Base-by-base conservation (phyloP, 2,329 filamentous ascomycete genomes). In the Neofusicoccum umdonicola region DNA sequence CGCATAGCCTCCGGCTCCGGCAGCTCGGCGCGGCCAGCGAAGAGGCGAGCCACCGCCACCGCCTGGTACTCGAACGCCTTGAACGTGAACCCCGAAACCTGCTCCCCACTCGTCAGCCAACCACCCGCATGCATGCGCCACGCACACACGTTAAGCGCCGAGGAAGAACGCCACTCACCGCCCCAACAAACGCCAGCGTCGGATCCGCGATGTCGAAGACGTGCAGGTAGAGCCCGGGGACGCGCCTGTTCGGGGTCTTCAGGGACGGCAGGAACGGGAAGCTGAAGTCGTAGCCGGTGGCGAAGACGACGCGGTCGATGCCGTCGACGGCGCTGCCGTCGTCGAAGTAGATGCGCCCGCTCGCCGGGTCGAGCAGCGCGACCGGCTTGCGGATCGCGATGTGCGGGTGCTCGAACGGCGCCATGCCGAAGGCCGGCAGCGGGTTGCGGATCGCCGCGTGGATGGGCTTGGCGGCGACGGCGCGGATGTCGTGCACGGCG, bases 1-100 rank as follows among this genome's bases (percentile, higher is more conserved):
- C 62, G 60, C 51, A 66, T 63, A 13, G 60, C 65, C 2, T 31
- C 44, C 2, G 42, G 15, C 3, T 66, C 64, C 11, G 68, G 67
- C 13, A 69, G 50, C 0, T 60, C 44, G 9, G 63, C 65, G 17
- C 66, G 65, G 2, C 65, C 65, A 2, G 68, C 67, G 15, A 68
- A 51, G 2, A 64, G 60, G 4, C 68, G 63, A 3, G 68, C 68
- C 4, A 66, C 66, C 13, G 68, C 68, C 2, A 69, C 68, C 8
- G 67, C 68, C 45, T 69, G 68, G 22, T 67, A 68, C 31, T 69
- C 68, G 62, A 66, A 69, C n/a, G 64, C 67, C 3, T 65, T 48
- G 34, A 69, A 66, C 3, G 66, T 66, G 19, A 69, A 64, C 1
- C 64, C 66, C 0, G 22, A 22, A 3, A 22, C 22, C 22, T 22